Conservation (phyloP, 2,329 filamentous ascomycete genomes). For the Ceratocystis huliohia region DNA sequence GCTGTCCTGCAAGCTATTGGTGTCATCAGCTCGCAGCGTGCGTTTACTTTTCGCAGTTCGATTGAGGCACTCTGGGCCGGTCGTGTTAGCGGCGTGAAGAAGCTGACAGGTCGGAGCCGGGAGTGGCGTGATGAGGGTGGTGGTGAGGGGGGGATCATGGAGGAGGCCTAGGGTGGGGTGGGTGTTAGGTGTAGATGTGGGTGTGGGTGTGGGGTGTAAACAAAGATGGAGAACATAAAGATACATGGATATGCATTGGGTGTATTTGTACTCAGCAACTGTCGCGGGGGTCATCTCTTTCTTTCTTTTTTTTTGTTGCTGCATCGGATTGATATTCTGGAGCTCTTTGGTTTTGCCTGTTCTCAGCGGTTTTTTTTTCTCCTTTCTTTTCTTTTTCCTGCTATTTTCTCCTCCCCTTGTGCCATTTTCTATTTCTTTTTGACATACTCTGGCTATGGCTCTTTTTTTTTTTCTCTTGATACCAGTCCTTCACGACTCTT, state of each 20-base stretch:
- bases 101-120: constrained; percentile 67
- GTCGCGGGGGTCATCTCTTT: not conserved
- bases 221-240: no score
- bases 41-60: constrained; percentile 82
- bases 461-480: constrained; percentile 16
- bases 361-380: constrained; percentile 15
- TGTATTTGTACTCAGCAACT: not conserved
- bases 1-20: constrained; percentile 92
- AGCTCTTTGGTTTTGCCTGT: constrained; percentile 10
- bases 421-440: not conserved
- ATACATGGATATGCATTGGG: no score
- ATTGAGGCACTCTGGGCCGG: constrained; percentile 83
- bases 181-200: not conserved
- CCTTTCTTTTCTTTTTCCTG: not conserved
- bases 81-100: constrained; percentile 67
- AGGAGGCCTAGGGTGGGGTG: constrained; percentile 38
- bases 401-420: not conserved
- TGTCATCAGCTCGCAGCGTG: constrained; percentile 87
- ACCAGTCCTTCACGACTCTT: not conserved
- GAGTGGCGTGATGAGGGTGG: constrained; percentile 85
- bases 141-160: constrained; percentile 53
- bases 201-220: no score
- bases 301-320: constrained; percentile 13
- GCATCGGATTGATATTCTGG: constrained; percentile 4
- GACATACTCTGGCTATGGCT: not conserved